Evolutionary conservation across 495 filamentous ascomycete species (phyloP), one percentile per base, ranked within the genome.

Genomic region (Podospora sp.): DNA sequence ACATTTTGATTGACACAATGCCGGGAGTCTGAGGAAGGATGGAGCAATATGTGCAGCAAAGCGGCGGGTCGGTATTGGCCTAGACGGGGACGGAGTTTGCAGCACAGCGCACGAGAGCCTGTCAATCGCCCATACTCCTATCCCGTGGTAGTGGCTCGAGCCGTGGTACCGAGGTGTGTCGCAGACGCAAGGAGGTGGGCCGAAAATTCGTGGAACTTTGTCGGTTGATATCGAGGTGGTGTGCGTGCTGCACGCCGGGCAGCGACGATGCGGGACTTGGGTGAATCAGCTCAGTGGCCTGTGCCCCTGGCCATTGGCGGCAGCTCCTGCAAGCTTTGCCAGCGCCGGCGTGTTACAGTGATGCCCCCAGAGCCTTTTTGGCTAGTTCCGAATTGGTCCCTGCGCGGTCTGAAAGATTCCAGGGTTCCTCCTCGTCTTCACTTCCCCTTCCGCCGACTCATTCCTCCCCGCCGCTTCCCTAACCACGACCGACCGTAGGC

Each of bases 121-220:
- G 56, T 59, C 56, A 59, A 59, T 59, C 33, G 56, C 56, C 40
- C 40, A 46, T 46, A 55, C 21, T 5, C 12, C 55, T 6, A 16
- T 24, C 55, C 55, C 20, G 55, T 58, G 24, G 56, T 11, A 46
- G 40, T 46, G 40, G 40, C 40, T 46, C 40, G 16, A 29, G 56
- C 18, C 22, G 56, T 59, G 27, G 56, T 59, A n/a, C 26, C 21
- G 56, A 59, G 40, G 40, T 59, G 25, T 22, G 56, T 33, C 26
- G 56, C 56, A 59, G 27, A 59, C 16, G 65, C 76, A 76, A 21
- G 74, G 79, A 33, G 62, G 73, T 0, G 77, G 78, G 3, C 72
- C 78, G 50, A 73, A 75, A 52, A 81, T 79, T 63, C 71, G 66
- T 20, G 71, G 56, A 33, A 29, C 56, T 59, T 35, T 59, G 20